Base-by-base conservation (phyloP, 2,329 filamentous ascomycete species). In the Fusarium metavorans region DNA sequence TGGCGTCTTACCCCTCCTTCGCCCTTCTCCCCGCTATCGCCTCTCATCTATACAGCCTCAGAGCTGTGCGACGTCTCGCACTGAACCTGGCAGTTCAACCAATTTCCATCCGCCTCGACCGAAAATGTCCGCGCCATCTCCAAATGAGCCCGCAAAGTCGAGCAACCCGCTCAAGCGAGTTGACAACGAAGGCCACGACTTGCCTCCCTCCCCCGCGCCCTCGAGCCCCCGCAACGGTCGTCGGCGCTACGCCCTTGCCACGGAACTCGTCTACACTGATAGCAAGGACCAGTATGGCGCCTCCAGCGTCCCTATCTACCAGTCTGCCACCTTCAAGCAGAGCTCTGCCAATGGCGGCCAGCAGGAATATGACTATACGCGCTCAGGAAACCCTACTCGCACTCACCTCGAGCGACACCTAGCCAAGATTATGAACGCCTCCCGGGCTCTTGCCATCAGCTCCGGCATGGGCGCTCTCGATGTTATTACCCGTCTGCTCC, bases 311-410 rank as follows among this genome's bases (percentile, higher is more conserved):
- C 97, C 97, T 64, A 98, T 99, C 81, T 99, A 99, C 84, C 97
- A 98, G 89, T 97, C 95, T 58, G 97, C 97, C 58, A 99, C 97
- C 41, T 99, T 99, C 88, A 99, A 99, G 86, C 97, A 98, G 85
- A 90, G 90, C 25, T 94, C 93, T 20, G 93, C 93, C 72, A 88
- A 85, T 54, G 95, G 94, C 69, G 95, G 94, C 70, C 93, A 91
- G 76, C 87, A 90, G 80, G 95, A 98, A 84, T 99, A 98, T 84
- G 97, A 99, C 87, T 99, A 99, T 87, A 98, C 97, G 70, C 94
- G 97, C 71, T 98, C 95, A 39, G 97, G 97, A 66, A 99, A 99
- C 83, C 97, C 97, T 20, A 99, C 97, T 68, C 91, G 97, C 75
- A 97, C 96, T 37, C 97, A 99, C 81, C 91, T 99, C 73, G 97